These are phyloP conservation scores for Dothistroma septosporum DNA, from an alignment of 2,329 filamentous ascomycete species.

Conservation along the genomic window DNA sequence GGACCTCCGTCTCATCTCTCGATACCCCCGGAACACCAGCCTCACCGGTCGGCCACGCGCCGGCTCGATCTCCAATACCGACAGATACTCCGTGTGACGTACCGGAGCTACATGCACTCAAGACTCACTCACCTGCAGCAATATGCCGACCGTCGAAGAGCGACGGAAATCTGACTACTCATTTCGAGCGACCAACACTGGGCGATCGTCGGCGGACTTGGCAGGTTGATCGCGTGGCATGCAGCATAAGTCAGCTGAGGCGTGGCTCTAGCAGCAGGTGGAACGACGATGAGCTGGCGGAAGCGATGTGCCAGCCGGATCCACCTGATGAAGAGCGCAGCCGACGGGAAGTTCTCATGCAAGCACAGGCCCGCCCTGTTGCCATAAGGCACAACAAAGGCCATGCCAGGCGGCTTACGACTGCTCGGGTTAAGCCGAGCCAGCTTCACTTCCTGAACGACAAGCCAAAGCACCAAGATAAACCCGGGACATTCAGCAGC, in stretches of 20 bases:
- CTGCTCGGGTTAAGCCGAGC: neutral
- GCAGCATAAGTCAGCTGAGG: neutral
- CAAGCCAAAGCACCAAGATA: neutral
- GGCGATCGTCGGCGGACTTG: conserved; percentile 9
- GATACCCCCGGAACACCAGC: conserved; percentile 13
- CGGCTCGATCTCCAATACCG: conserved; percentile 10
- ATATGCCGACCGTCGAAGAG: conserved; percentile 9
- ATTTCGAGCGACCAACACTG: neutral
- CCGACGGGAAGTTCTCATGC: neutral
- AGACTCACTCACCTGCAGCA: conserved; percentile 9
- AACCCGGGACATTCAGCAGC: neutral
- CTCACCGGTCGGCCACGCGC: conserved; percentile 10
- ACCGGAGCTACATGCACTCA: conserved; percentile 8
- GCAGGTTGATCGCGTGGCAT: neutral
- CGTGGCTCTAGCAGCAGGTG: conserved; percentile 6
- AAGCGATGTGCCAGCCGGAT: neutral
- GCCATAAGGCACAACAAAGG: neutral
- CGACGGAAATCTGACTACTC: neutral
- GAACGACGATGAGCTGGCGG: conserved; percentile 12
- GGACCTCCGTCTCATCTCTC: conserved; percentile 9
- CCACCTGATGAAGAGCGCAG: neutral
- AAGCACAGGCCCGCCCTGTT: neutral
- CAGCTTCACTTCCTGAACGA: neutral
- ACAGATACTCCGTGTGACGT: conserved; percentile 9
- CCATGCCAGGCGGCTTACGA: neutral